Evolutionary conservation across 1,139 yeast genomes (phyloP), one percentile per base, ranked within the genome.

Genomic region (Maudiozyma humilis): DNA sequence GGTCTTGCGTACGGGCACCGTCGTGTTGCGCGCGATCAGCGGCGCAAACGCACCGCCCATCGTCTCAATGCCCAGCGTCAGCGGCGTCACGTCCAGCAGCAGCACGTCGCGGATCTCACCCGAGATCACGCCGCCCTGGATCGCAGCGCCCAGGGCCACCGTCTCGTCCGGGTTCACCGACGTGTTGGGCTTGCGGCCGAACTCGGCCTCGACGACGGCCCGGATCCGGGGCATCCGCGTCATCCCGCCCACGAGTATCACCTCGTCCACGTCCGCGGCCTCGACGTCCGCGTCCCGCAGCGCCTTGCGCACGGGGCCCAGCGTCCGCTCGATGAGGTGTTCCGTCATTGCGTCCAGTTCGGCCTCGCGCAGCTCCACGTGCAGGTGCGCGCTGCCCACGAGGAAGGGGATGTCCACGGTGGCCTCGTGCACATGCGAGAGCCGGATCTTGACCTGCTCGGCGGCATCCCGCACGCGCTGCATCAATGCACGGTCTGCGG

Each of bases 101-200:
- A 83, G 72, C n/a, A 83, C 91, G 59, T 83, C 78, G 56, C 75
- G 78, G 17, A 72, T 72, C 48, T 79, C 82, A 3, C 91, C 91
- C 1, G 86, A 76, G 30, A 82, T 65, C 4, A 82, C 79, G 20
- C 87, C 89, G 19, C 88, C 91, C 63, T 82, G 93, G 47, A 83
- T 82, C 2, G 91, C 91, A 4, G 93, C 93, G 46, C 93, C 93
- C 37, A 83, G 61, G 1, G 91, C 91, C 14, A 83, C 93, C 0
- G 91, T 89, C 61, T 83, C 93, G 60, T 83, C 93, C 1, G 93
- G 93, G 53, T 83, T 83, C 2, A 83, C 83, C 1, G 75, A 72
- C 2, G 80, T 75, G 50, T 76, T 80, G 17, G 88, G 86, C 43
- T 67, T 63, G 52, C 72, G 78, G 5, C 69, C 67, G 57, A 82